Evolutionary conservation across 1,284 basidiomycete species (phyloP), one percentile per base, ranked within the genome.

Genomic region (Microbotryum intermedium): DNA sequence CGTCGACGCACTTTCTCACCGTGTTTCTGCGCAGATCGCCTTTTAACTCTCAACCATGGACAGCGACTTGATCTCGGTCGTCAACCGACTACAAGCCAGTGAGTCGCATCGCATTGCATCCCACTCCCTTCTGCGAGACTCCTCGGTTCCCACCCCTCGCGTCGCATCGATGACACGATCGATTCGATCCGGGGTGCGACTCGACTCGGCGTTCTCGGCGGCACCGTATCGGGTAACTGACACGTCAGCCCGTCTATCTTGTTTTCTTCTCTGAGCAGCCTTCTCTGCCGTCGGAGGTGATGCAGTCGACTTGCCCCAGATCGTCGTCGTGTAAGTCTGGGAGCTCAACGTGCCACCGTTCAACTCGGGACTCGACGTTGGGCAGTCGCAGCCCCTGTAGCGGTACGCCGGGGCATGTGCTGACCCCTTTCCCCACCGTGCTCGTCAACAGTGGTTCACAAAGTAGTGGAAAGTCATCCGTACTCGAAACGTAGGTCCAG

Each of bases 41-140:
- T 30, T 30, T 18, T 16, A 16, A 18, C 13, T 39, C 34, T 11
- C 34, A 48, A 20, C 29, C 66, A 90, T 93, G 90, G 90, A 94
- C 76, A 83, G 86, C 55, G 92, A 97, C 76, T 84, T 97, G 69
- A 98, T 97, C 71, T 85, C 87, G 70, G 83, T 97, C 26, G 94
- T 97, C 56, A 97, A 97, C 79, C 88, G 87, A 78, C 85, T 98
- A 51, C 94, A 97, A 77, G 76, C 74, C 61, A 76, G 74, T 59
- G 70, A 71, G 73, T 58, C 64, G 68, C 44, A 72, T 72, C 53
- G 68, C 65, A 60, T 39, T 78, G 54, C 50, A 28, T 16, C 26
- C 20, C 46, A 28, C 54, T 50, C 45, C 23, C 30, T 39, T 29
- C 23, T 34, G 16, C n/a, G 47, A 1, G 28, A 23, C 52, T 45